Conservation (phyloP, 2,329 filamentous ascomycete genomes). For the Aspergillus transmontanensis region DNA sequence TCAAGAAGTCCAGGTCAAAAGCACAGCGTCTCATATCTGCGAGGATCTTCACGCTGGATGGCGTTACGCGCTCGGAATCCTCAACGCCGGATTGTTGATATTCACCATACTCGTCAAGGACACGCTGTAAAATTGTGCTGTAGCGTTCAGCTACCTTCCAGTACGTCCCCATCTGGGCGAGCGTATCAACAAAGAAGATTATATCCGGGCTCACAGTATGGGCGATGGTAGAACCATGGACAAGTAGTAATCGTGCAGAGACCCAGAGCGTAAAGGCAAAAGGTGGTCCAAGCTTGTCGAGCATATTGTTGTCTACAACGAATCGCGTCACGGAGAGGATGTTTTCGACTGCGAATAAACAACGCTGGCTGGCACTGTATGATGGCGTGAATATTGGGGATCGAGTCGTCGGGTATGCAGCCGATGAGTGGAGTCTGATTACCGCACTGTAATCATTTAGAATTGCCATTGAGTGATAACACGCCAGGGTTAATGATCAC, state of each 20-base stretch:
- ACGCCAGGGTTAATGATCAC: not conserved
- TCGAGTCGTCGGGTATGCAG: constrained; percentile 85
- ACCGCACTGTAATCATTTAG: constrained; percentile 59
- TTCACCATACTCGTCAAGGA: constrained; percentile 83
- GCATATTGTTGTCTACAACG: constrained; percentile 72
- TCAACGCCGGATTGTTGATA: constrained; percentile 63
- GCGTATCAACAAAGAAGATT: constrained; percentile 76
- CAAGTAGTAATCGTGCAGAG: constrained; percentile 79
- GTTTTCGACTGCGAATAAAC: constrained; percentile 79
- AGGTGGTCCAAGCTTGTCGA: constrained; percentile 80
- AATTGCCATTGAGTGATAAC: not conserved
- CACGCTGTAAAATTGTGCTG: constrained; percentile 74
- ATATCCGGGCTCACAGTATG: constrained; percentile 80
- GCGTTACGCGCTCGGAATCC: constrained; percentile 73
- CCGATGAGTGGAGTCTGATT: constrained; percentile 87
- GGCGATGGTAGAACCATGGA: constrained; percentile 88
- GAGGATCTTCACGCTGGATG: constrained; percentile 81
- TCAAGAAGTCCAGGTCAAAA: constrained; percentile 87
- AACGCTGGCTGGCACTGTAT: constrained; percentile 80
- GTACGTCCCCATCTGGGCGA: constrained; percentile 76
- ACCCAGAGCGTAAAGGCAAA: constrained; percentile 95
- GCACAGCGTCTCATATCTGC: constrained; percentile 90
- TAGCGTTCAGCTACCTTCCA: constrained; percentile 88
- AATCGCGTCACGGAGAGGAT: constrained; percentile 78
- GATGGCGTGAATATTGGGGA: constrained; percentile 89